Base-by-base conservation (phyloP, 1,284 basidiomycete species). In the Peniophora sp. region DNA sequence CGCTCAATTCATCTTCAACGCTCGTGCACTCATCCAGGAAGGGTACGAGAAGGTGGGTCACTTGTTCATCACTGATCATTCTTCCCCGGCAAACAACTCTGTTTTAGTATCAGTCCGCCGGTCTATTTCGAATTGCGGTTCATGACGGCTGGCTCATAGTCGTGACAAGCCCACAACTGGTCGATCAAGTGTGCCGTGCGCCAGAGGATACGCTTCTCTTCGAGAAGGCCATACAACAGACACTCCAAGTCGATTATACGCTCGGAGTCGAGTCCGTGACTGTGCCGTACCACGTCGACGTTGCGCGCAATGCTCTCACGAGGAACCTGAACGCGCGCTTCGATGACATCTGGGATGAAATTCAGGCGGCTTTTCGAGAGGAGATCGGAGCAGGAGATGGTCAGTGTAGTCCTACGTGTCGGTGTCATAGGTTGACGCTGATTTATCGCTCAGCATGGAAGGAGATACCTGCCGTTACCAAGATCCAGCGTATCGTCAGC, bases 141-240 rank as follows among this genome's bases (percentile, higher is more conserved):
- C 32, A 60, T 18, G 54, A 56, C 24, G 50, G 54, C 9, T 70
- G 70, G 71, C 54, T 57, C 11, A 62, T 74, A 10, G 52, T 70
- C 3, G 60, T 66, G 0, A 55, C 62, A 15, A 62, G 66, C 2
- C 45, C 57, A 9, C 53, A 63, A 37, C 52, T 66, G 18, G 58
- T 70, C 11, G 69, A 72, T 20, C 65, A 68, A 12, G 41, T 71
- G 3, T 60, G 63, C 34, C 64, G 63, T 50, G 62, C 64, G 1
- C 62, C 66, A 2, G 68, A 71, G 24, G 63, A 68, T 37, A 51
- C 58, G n/a, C 47, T 70, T 9, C 70, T 67, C 81, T 95, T 96
- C 64, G 92, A 91, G 72, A 93, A 93, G 79, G 92, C 24, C 18
- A 9, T 3, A 17, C 23, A 22, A 12, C 47, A 56, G 55, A n/a